Evolutionary conservation across 148 eudicot genomes (phyloP), one percentile per base, ranked within the genome.

Genomic region (Fagopyrum homotropicum): DNA sequence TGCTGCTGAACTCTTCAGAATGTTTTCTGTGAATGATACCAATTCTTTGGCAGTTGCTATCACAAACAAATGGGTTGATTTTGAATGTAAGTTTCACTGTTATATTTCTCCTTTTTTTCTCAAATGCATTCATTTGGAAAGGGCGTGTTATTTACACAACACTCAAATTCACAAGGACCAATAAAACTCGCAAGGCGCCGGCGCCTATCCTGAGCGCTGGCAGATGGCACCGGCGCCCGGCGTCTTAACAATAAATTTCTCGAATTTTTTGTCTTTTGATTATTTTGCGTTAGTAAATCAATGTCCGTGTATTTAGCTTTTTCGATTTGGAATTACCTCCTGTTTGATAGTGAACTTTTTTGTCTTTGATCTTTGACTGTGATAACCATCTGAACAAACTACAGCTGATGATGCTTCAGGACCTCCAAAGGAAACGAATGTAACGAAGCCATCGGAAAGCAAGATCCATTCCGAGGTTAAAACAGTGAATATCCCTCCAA

Each of bases 1-100:
- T 76, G 90, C 86, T 40, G 78, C 85, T 61, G 86, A 87, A 61
- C 87, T 85, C 52, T 88, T 81, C 83, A 83, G 75, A 77, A 76
- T 83, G 74, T 76, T 86, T 45, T 82, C 77, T 52, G 54, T 66
- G 77, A 84, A 83, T 54, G 79, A 85, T 59, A 35, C 17, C 71
- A 66, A 66, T 12, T 76, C 83, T 45, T 46, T 71, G 6, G 83
- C 80, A 76, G 83, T 73, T 47, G 52, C 78, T 63, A 77, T 76
- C 75, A 80, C 71, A 14, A 78, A 76, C 59, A 14, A 69, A 17
- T 80, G 83, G 80, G 85, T 79, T 64, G 74, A 77, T 54, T 78
- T 85, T 48, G 88, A 86, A 49, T 64, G 92, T 89, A 86, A 40
- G 79, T 71, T 76, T 50, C 68, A 14, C 46, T 66, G 17, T 46